Percentiles rank a stretch among this genome's conserved stretches.
These are phyloP conservation scores for Gymnopilus junonius DNA, from an alignment of 768 basidiomycete genomes.

Conservation along the genomic window DNA sequence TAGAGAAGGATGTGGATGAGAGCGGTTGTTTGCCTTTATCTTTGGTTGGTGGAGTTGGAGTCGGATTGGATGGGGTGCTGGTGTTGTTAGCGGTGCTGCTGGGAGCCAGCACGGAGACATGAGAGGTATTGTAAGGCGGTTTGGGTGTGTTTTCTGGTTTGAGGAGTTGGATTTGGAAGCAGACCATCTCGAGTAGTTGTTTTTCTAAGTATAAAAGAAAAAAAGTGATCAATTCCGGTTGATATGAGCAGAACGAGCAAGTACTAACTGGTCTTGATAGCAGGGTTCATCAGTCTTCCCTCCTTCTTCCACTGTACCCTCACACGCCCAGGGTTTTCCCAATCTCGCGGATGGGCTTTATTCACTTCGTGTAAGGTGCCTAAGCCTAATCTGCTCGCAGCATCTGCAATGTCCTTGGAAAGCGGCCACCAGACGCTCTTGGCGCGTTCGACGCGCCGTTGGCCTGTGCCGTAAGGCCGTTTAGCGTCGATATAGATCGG, in stretches of 20 bases:
- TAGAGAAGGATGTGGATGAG: constrained; percentile 28
- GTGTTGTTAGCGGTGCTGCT: too few relatives aligned
- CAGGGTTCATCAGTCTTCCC: constrained; percentile 62
- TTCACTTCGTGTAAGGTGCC: constrained; percentile 86
- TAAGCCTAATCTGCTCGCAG: constrained; percentile 75
- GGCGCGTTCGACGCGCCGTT: constrained; percentile 77
- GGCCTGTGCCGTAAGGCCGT: constrained; percentile 81
- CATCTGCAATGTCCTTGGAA: constrained; percentile 90
- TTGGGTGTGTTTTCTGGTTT: constrained; percentile 75
- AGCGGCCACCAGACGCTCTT: constrained; percentile 95
- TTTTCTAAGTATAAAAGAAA: constrained; percentile 62
- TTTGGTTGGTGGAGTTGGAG: constrained; percentile 26
- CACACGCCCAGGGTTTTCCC: constrained; percentile 97
- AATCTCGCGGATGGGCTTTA: constrained; percentile 93
- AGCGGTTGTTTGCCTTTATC: constrained; percentile 59
- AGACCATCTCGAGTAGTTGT: constrained; percentile 75
- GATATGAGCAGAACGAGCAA: background rate
- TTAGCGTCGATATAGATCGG: constrained; percentile 98
- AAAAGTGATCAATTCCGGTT: background rate
- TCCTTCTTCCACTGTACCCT: constrained; percentile 92
- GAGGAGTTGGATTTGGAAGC: constrained; percentile 69
- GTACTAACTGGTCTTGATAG: constrained; percentile 76
- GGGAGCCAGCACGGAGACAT: constrained; percentile 16
- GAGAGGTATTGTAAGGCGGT: constrained; percentile 54
- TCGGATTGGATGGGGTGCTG: constrained; percentile 21